Conservation (phyloP, 2,329 filamentous ascomycete species). For the Tolypocladium ophioglossoides region DNA sequence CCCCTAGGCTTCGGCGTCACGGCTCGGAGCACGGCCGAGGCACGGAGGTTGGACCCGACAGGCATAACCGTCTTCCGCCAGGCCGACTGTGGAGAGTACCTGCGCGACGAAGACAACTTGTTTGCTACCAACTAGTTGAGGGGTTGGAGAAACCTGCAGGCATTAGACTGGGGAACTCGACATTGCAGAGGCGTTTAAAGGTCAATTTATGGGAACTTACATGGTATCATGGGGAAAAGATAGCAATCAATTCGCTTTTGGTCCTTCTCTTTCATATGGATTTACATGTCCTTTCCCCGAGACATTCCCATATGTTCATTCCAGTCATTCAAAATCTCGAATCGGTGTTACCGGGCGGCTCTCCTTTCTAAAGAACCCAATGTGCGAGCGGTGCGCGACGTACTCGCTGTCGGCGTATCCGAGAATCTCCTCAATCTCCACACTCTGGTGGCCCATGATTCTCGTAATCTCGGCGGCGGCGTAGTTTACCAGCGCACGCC, state of each 20-base stretch:
- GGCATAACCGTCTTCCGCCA: slow-evolving; percentile 84
- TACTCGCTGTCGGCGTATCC: slow-evolving; percentile 95
- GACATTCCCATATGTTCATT: neutral
- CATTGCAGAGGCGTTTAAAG: neutral
- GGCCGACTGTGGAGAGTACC: slow-evolving; percentile 87
- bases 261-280: neutral
- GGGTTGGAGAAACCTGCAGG: neutral
- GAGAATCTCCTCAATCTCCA: slow-evolving; percentile 66
- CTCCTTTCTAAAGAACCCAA: slow-evolving; percentile 57
- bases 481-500: slow-evolving; percentile 86
- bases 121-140: slow-evolving; percentile 25
- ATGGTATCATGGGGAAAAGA: neutral
- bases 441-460: slow-evolving; percentile 77
- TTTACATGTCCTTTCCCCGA: neutral
- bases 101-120: slow-evolving; percentile 67
- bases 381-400: slow-evolving; percentile 78
- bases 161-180: neutral
- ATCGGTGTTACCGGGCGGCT: slow-evolving; percentile 43
- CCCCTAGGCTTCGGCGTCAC: slow-evolving; percentile 91
- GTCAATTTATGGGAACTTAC: neutral
- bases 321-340: slow-evolving; percentile 6
- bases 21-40: slow-evolving; percentile 75
- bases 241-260: neutral
- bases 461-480: slow-evolving; percentile 71
- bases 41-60: slow-evolving; percentile 77